Conservation (phyloP, 352 stramenopile species). For the Pythium plurisporium region DNA sequence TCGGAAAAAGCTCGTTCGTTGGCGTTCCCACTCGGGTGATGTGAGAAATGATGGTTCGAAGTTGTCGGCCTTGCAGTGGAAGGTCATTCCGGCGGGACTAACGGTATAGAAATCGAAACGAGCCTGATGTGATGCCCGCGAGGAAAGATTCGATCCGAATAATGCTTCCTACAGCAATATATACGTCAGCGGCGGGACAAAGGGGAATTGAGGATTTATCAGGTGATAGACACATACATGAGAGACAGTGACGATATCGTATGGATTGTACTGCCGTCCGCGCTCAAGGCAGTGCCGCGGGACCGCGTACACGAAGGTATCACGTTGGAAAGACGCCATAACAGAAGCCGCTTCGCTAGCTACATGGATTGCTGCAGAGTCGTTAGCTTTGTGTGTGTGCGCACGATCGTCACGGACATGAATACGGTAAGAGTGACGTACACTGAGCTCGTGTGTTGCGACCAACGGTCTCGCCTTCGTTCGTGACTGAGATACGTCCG, state of each 20-base stretch:
- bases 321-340: conserved; percentile 20
- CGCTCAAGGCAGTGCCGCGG: conserved; percentile 50
- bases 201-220: background rate
- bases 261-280: conserved; percentile 51
- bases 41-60: conserved; percentile 42
- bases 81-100: conserved; percentile 50
- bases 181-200: background rate
- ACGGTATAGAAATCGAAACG: conserved; percentile 72
- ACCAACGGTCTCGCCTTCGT: background rate
- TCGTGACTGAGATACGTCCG: background rate
- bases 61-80: conserved; percentile 46
- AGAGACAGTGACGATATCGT: conserved; percentile 55
- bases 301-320: conserved; percentile 68
- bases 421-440: background rate
- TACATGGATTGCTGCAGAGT: background rate
- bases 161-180: conserved; percentile 13
- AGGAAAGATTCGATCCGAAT: conserved; percentile 14
- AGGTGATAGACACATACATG: conserved; percentile 29
- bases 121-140: background rate
- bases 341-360: background rate
- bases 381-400: background rate
- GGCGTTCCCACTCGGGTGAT: conserved; percentile 42
- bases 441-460: background rate
- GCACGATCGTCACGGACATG: background rate
- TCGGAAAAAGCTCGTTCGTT: conserved; percentile 41